Base-by-base conservation (phyloP, 768 basidiomycete species). In the Tylopilus sp. region DNA sequence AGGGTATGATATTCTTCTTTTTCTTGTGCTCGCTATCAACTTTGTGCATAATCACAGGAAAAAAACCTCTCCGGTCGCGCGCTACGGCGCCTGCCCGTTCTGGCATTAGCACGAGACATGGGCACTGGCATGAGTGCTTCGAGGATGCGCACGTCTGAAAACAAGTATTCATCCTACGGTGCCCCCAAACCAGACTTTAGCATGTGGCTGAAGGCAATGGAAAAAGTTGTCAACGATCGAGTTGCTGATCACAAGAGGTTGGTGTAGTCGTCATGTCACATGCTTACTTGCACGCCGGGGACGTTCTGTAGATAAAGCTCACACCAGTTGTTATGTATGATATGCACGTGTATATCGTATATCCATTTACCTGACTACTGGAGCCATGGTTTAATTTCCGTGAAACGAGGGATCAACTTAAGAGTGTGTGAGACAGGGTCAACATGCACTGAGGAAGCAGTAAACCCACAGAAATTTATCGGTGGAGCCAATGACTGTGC, bases 21-120 rank as follows among this genome's bases (percentile, higher is more conserved):
- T 44, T 30, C n/a, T n/a, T 44, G 11, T 43, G 48, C 12, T 44
- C 39, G 18, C 35, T 44, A 35, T 31, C 18, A 53, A 55, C 25
- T 41, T n/a, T 20, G n/a, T n/a, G 11, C 30, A 17, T 18, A 15
- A 21, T 7, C 28, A 22, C 48, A 89, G 87, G 67, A 67, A 17
- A 84, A 92, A 65, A 80, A 80, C n/a, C 83, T 98, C 77, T 97
- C 95, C 15, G 97, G 97, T 13, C 85, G 97, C 31, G 86, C 91
- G 1, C 77, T 99, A 12, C 83, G 97, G 12, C 83, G 94, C 7
- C 76, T 99, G n/a, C 97, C 97, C 3, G 92, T 98, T 41, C 80
- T 98, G 18, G 91, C 95, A 2, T 82, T 97, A 41, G 91, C 95
- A 4, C 78, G 82, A 8, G 86, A 92, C 64, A 84, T 98, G 44